A percentile compares a stretch with the other conserved stretches of the same genome.
Evolutionary conservation across 2,329 filamentous ascomycete genomes (phyloP).

Genomic region (Myriosclerotinia duriaeana): DNA sequence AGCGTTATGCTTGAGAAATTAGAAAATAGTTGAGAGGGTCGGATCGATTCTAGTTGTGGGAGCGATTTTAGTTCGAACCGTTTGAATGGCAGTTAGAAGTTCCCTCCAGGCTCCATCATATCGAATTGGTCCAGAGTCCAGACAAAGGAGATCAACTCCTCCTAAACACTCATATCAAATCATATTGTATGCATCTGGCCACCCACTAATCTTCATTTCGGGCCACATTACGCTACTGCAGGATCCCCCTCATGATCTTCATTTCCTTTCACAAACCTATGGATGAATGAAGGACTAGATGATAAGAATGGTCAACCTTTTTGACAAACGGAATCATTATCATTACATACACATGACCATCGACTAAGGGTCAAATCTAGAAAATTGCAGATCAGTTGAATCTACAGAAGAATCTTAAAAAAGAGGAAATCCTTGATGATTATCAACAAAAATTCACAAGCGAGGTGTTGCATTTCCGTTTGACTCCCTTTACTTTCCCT

Average conservation of each 20-base stretch:
- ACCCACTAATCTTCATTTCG: not conserved
- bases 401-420: not conserved
- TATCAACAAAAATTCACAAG: constrained; percentile 7
- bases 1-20: not conserved
- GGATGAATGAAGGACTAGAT: constrained; percentile 11
- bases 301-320: constrained; percentile 10
- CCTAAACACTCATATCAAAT: constrained; percentile 3
- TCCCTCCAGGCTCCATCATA: constrained; percentile 9
- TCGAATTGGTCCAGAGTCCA: not conserved
- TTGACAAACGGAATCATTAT: constrained; percentile 10
- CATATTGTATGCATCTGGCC: constrained; percentile 14
- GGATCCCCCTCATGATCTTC: constrained; percentile 19
- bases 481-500: not conserved
- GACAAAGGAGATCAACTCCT: constrained; percentile 4
- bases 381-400: constrained; percentile 4
- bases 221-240: not conserved
- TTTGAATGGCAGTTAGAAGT: not conserved
- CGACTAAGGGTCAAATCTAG: constrained; percentile 15
- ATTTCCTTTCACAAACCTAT: constrained; percentile 1
- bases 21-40: not conserved
- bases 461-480: not conserved
- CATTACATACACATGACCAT: constrained; percentile 17
- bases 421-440: constrained; percentile 1
- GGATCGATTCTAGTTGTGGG: not conserved
- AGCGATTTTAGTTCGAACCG: not conserved